Evolutionary conservation across 2,329 filamentous ascomycete species (phyloP), one percentile per base, ranked within the genome.

Genomic region (Proliferodiscus dingleyae): DNA sequence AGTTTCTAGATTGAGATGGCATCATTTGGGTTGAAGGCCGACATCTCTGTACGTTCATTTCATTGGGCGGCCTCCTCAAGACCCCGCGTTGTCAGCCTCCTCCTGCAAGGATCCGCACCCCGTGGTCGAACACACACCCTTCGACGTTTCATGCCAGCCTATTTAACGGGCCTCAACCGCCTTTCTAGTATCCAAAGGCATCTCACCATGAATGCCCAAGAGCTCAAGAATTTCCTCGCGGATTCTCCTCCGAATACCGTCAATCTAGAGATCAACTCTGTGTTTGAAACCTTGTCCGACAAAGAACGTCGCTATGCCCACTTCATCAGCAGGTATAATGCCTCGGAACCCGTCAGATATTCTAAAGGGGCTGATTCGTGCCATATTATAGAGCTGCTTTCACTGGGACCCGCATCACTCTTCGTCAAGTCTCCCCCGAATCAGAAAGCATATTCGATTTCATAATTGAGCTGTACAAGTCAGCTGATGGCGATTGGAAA

Each of bases 241-340:
- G 93, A 98, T 68, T 83, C 85, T 53, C 93, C 93, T 37, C 93
- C 93, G 1, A 86, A 83, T 39, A 81, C 96, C 46, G 91, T 96
- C 48, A 81, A 84, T 38, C 79, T 98, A 40, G 84, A 89, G 65
- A 93, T 97, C 65, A 89, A 89, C 70, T 87, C 89, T 64, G 91
- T 97, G 69, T 98, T 97, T 60, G 85, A 91, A 45, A 80, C 82
- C 28, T 68, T 93, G 50, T 76, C 70, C 43, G 79, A 87, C 60
- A 74, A 85, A 64, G 81, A 95, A 71, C 89, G 91, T 72, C 83
- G 86, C 63, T 96, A 96, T 74, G 87, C 90, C 53, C 90, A 96
- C 69, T 89, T 84, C 63, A 87, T 95, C 64, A 88, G 83, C 77
- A 80, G 78, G 85, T 87, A 58, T 72, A 43, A 37, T 32, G 22